Conservation (phyloP, 2,329 filamentous ascomycete species). For the Hawksworthiomyces lignivorus region DNA sequence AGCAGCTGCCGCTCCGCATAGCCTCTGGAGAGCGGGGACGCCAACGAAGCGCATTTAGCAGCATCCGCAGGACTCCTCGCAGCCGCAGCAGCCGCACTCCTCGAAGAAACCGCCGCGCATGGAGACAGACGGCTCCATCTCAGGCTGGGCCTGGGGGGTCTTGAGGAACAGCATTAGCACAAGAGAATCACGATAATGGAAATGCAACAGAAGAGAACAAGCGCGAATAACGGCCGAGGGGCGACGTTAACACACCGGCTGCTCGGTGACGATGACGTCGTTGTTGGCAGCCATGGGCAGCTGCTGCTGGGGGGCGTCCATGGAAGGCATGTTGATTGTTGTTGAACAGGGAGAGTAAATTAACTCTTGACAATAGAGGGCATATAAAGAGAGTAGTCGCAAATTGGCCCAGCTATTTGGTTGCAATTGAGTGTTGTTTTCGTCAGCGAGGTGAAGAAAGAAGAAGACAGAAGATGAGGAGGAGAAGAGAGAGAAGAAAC, state of each 20-base stretch:
- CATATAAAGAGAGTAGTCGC: not conserved
- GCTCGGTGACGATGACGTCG: conserved; percentile 21
- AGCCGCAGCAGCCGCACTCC: conserved; percentile 25
- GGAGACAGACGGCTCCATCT: conserved; percentile 20
- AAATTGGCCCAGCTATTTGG: not conserved
- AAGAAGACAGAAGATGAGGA: not conserved
- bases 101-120: conserved; percentile 26
- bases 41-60: too few relatives aligned
- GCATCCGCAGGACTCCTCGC: conserved; percentile 21
- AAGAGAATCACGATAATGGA: not conserved
- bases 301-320: conserved; percentile 21
- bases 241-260: conserved; percentile 23
- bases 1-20: too few relatives aligned
- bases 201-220: not conserved
- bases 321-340: conserved; percentile 22
- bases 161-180: conserved; percentile 2
- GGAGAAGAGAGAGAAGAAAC: not conserved
- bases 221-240: not conserved
- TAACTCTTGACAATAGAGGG: conserved; percentile 1
- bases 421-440: too few relatives aligned
- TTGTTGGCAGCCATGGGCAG: conserved; percentile 23
- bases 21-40: too few relatives aligned
- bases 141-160: conserved; percentile 21
- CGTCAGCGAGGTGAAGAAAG: not conserved
- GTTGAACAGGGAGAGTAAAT: conserved; percentile 8